Base-by-base conservation (phyloP, 2,329 filamentous ascomycete species). In the Parastagonospora avenae region DNA sequence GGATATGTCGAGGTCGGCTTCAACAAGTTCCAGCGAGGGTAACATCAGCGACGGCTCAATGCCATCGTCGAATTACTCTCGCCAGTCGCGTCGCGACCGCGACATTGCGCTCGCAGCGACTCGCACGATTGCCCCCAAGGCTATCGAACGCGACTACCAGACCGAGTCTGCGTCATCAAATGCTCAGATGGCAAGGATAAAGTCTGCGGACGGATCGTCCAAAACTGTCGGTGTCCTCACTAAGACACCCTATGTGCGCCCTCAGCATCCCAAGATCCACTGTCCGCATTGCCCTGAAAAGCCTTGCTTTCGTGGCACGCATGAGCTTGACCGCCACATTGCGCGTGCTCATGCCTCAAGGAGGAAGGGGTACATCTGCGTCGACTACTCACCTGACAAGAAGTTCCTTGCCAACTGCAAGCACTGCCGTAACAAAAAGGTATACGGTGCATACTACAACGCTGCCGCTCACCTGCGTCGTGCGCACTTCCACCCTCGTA, bases 381-480 rank as follows among this genome's bases (percentile, higher is more conserved):
- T 84, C 33, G 85, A 88, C 55, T 81, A 81, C 19, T 76, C 82
- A 72, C 63, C 80, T 62, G 70, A 85, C 76, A 73, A 81, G 82
- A 76, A 82, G 74, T 87, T 92, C 35, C 82, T 97, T 30, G 79
- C 80, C 43, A 88, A 89, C 60, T 97, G 92, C 83, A 96, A 96
- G 74, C 84, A 89, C 41, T 97, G 93, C 73, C 82, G 81, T 42
- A 82, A 82, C 38, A 77, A 82, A 48, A 97, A 96, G 78, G 82
- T 84, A 51, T 97, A 97, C 63, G 89, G 89, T 3, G 90, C 90
- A 12, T 94, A 97, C 76, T 97, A 97, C 76, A 97, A 97, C 65
- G 93, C 92, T 0, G 92, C 92, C 0, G 93, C 92, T 0, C 93
- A 97, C 70, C 82, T 97, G 8, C 84, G 92, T 36, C 86, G 93